Evolutionary conservation across 345 rosid genomes (phyloP).

Genomic region (Luvunga scandens): DNA sequence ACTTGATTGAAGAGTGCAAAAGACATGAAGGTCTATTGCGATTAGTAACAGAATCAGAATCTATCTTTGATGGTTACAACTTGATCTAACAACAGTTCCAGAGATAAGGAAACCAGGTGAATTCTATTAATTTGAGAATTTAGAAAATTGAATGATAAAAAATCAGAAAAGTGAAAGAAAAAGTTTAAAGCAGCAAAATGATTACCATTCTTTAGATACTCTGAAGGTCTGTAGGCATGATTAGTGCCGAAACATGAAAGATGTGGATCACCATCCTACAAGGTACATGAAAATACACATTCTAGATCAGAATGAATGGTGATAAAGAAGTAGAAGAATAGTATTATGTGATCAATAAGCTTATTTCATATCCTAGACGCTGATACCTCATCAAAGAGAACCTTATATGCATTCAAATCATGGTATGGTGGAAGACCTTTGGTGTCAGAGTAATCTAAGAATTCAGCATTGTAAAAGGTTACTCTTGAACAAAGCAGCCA

Average conservation of each 20-base stretch:
- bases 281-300: too few species aligned
- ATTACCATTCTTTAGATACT: conserved; percentile 82
- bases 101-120: not conserved
- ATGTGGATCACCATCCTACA: too few species aligned
- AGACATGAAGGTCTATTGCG: not conserved
- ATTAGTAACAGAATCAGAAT: not conserved
- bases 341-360: not conserved
- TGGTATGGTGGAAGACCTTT: conserved; percentile 82
- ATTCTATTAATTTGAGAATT: not conserved
- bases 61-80: not conserved
- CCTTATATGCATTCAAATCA: conserved; percentile 81
- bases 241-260: conserved; percentile 34
- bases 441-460: conserved; percentile 75
- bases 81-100: not conserved
- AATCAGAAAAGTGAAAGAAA: not conserved
- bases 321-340: not conserved
- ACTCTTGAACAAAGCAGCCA: conserved; percentile 98
- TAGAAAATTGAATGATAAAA: not conserved
- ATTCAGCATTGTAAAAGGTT: conserved; percentile 80
- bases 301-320: not conserved
- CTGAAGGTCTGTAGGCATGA: conserved; percentile 93
- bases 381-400: conserved; percentile 37
- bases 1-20: not conserved
- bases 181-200: not conserved
- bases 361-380: conserved; percentile 5